Base-by-base conservation (phyloP, 345 rosid species). In the Theobroma cacao region DNA sequence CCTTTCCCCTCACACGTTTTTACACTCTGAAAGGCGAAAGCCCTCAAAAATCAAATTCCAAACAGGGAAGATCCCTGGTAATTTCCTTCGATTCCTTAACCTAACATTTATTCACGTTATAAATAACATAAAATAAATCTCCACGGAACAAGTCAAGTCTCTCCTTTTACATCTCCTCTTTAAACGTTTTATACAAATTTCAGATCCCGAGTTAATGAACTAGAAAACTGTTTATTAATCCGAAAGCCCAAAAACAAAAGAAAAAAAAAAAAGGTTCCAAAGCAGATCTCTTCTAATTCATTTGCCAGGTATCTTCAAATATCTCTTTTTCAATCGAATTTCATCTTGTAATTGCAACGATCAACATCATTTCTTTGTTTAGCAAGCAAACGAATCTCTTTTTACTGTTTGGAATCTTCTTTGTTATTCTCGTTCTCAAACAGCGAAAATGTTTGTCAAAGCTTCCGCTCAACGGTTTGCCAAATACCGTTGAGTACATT, bases 161-260 rank as follows among this genome's bases (percentile, higher is more conserved):
- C 12, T 43, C 80, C 79, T 28, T 33, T 34, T 50, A 11, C 45
- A 12, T 60, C 67, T 71, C 80, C 80, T 63, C 68, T 8, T 61
- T 36, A 33, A 68, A 68, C 67, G 59, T 77, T 26, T 30, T n/a
- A 14, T 60, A 28, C 2, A 60, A 14, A 60, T 14, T 60, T 68
- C 38, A 45, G 22, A 68, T 43, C 36, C 73, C 20, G 2, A 36
- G 31, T 38, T 68, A 43, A 40, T 33, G 20, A 66, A 66, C 71
- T 11, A 31, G 20, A 22, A 65, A 41, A 40, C 1, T 17, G 22
- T 40, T 66, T 45, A 11, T 67, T 13, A 26, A 45, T 11, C 9
- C 55, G 2, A 2, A 22, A 43, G 45, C 11, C 45, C n/a, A 36
- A 40, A 14, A 0, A 12, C 6, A 2, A 8, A 36, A 40, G n/a